Evolutionary conservation across 2,329 filamentous ascomycete species (phyloP).

Genomic region (Aureobasidium leucospermi): DNA sequence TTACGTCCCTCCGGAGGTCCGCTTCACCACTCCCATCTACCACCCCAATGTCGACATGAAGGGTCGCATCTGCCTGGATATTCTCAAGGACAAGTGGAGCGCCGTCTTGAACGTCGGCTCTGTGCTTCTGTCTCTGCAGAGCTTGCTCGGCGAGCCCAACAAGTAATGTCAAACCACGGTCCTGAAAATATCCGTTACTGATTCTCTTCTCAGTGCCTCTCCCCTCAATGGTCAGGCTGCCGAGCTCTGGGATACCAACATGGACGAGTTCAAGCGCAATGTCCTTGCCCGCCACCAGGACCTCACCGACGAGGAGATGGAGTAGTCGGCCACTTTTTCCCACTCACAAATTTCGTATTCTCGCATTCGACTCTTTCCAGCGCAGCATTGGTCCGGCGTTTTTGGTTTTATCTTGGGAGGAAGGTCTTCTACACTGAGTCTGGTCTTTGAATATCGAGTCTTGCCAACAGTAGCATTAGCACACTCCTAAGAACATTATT

Average conservation of each 20-base stretch:
- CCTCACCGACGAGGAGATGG: slow-evolving; percentile 38
- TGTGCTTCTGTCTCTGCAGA: slow-evolving; percentile 87
- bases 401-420: neutral
- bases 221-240: slow-evolving; percentile 95
- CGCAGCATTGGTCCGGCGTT: slow-evolving; percentile 8
- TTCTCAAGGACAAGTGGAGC: slow-evolving; percentile 98
- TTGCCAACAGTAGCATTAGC: no score
- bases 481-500: no score
- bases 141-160: slow-evolving; percentile 91
- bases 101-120: slow-evolving; percentile 95
- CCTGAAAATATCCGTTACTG: slow-evolving; percentile 12
- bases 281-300: slow-evolving; percentile 58
- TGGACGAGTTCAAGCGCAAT: slow-evolving; percentile 74
- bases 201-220: slow-evolving; percentile 57
- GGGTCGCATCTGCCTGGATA: slow-evolving; percentile 93
- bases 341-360: neutral
- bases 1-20: slow-evolving; percentile 79
- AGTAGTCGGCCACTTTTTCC: neutral
- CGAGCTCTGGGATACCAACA: slow-evolving; percentile 87
- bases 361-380: neutral
- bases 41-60: slow-evolving; percentile 98
- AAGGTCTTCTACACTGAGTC: neutral
- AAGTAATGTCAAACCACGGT: slow-evolving; percentile 58
- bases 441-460: neutral
- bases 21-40: slow-evolving; percentile 98